Base-by-base conservation (phyloP, 2,329 filamentous ascomycete genomes). In the Trichophaea hybrida region DNA sequence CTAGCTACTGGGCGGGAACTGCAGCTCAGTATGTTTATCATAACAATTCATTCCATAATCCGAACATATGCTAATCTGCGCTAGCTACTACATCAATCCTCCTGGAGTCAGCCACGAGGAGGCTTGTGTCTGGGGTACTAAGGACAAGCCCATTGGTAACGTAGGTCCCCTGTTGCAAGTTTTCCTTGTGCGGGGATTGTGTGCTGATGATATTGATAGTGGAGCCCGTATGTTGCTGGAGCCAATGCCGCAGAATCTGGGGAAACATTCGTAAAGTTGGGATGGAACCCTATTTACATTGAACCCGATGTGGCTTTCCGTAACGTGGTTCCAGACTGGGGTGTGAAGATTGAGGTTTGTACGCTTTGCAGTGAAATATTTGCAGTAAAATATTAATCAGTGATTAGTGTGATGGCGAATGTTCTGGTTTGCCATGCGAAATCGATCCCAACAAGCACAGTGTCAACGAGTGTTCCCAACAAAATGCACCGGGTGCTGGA, bases 191-290 rank as follows among this genome's bases (percentile, higher is more conserved):
- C n/a, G 38, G 10, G 10, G 38, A 15, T 43, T 43, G 38, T 12
- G n/a, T 43, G n/a, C 38, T 43, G 38, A 43, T 15, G n/a, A 12
- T 10, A 12, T 10, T 43, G 10, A 12, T 43, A 43, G 38, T 90
- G 86, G 86, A 76, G 79, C 55, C 82, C 85, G 1, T 91, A 83
- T 69, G 85, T 89, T 64, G 83, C 83, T 12, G 86, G 86, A 60
- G 83, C 84, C 59, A 90, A 90, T 72, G 82, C 81, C 13, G 81
- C 82, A 65, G 67, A 69, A 51, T 75, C 72, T 55, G 86, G 86
- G 55, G 73, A 79, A 62, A 88, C 85, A 1, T 90, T 79, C 69
- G 77, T 88, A 67, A 89, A 88, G 74, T 75, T 90, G 56, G 85
- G 82, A 58, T 85, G 82, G 78, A 90, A 90, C 72, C 86, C 86